Base-by-base conservation (phyloP, 2,329 filamentous ascomycete genomes). In the Trichoderma polysporum region DNA sequence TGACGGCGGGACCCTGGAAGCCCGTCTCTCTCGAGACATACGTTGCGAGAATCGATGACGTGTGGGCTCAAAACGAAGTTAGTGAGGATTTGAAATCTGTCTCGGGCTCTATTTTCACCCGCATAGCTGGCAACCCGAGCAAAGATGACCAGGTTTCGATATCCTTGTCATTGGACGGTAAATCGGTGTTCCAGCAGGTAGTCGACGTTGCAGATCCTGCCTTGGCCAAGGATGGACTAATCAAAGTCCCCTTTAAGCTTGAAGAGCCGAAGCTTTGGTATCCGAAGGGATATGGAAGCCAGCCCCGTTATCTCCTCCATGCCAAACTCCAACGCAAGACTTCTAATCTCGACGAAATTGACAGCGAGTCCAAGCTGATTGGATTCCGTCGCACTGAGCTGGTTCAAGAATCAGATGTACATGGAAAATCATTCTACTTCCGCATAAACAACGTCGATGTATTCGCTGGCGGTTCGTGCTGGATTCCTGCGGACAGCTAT, bases 401-500 rank as follows among this genome's bases (percentile, higher is more conserved):
- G 7, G 76, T 88, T 35, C 86, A 89, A 71, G 77, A 79, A 13
- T n/a, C 81, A 0, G 86, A 83, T 4, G 82, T 86, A 52, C 84
- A 88, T 17, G 91, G 90, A 41, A 90, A 87, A 54, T 89, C 86
- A 0, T 93, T 93, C 78, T 92, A 88, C 79, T 93, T 93, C 77
- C 83, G 88, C 69, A 79, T 94, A 75, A 93, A 94, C 74, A 86
- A 86, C 45, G 82, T 91, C 12, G 88, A 90, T 63, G 80, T 92
- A 3, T 93, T 91, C 77, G 91, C 88, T 66, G 90, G 90, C 29
- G 91, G 91, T 15, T 91, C 89, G 64, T 86, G 92, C 76, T 93
- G 91, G 91, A 93, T 93, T 69, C 91, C 91, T 0, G 90, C 90
- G 1, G 90, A 93, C 74, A 91, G 86, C 72, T 92, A 92, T 74